phyloP scores from a whole-genome alignment of 2,329 filamentous ascomycete genomes.

The Aspergillus sp. region DNA sequence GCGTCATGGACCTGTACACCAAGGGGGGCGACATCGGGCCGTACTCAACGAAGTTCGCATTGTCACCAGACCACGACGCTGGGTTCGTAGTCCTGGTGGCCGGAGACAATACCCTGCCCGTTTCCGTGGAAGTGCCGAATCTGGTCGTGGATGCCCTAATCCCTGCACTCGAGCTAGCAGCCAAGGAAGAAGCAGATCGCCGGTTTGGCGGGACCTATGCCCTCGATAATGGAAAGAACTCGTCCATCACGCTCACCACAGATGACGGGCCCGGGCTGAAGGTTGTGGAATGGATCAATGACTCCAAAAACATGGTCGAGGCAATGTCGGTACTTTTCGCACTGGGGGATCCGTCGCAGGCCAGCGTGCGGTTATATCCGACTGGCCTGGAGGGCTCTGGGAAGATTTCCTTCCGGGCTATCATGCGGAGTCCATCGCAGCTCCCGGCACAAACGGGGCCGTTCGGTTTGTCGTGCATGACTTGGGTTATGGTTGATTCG shows the following conservation, averaged over 20 bases:
- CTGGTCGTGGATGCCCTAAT: conserved; percentile 9
- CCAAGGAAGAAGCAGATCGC: conserved; percentile 11
- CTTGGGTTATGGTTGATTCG: conserved; percentile 10
- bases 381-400: conserved; percentile 11
- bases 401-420: conserved; percentile 11
- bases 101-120: conserved; percentile 5
- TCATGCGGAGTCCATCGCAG: conserved; percentile 4
- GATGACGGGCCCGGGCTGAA: conserved; percentile 12
- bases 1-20: conserved; percentile 15
- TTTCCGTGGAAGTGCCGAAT: conserved; percentile 7
- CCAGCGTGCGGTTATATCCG: conserved; percentile 16
- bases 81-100: conserved; percentile 17
- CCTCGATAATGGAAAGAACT: conserved; percentile 3
- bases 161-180: conserved; percentile 13
- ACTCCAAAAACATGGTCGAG: conserved; percentile 11
- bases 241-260: conserved; percentile 11
- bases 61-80: conserved; percentile 17
- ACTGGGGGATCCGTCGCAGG: not conserved
- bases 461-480: conserved; percentile 7
- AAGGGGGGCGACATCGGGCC: conserved; percentile 17
- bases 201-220: conserved; percentile 13
- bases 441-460: conserved; percentile 5
- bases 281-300: conserved; percentile 12
- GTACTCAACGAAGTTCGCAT: conserved; percentile 15
- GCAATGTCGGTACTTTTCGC: conserved; percentile 5